Conservation (phyloP, 73 alveolate genomes). For the Paramecium tetraurelia region DNA sequence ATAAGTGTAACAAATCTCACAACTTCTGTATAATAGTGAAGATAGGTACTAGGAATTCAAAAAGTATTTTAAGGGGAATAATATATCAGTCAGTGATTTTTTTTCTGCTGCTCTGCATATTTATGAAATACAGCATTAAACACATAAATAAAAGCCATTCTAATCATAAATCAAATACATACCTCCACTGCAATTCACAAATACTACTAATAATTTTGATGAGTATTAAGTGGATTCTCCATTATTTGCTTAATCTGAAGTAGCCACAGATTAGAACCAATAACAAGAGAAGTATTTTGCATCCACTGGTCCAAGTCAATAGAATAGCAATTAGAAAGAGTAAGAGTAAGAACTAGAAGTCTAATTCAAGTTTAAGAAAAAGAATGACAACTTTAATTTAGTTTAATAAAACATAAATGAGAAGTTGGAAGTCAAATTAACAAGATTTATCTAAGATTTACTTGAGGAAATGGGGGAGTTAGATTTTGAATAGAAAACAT, state of each 20-base stretch:
- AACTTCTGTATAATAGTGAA: neutral
- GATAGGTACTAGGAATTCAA: neutral
- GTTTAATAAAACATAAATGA: neutral
- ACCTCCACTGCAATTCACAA: neutral
- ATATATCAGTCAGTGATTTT: neutral
- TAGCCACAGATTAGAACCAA: neutral
- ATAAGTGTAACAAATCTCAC: neutral
- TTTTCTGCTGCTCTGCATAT: neutral
- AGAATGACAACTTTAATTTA: neutral
- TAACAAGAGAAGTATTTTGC: neutral
- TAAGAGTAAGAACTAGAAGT: neutral
- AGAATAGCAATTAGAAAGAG: neutral
- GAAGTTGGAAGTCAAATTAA: neutral
- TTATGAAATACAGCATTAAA: neutral
- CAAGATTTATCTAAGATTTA: neutral
- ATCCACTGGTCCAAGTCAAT: neutral
- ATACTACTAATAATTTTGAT: neutral
- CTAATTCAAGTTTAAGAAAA: neutral
- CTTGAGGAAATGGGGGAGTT: neutral
- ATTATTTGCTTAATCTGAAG: neutral
- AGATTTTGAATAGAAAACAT: neutral
- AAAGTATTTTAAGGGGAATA: neutral
- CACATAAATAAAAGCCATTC: neutral
- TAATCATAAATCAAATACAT: neutral
- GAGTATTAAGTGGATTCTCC: neutral